These are phyloP conservation scores for Gnomoniopsis smithogilvyi DNA, from an alignment of 2,329 filamentous ascomycete species.

Conservation along the genomic window DNA sequence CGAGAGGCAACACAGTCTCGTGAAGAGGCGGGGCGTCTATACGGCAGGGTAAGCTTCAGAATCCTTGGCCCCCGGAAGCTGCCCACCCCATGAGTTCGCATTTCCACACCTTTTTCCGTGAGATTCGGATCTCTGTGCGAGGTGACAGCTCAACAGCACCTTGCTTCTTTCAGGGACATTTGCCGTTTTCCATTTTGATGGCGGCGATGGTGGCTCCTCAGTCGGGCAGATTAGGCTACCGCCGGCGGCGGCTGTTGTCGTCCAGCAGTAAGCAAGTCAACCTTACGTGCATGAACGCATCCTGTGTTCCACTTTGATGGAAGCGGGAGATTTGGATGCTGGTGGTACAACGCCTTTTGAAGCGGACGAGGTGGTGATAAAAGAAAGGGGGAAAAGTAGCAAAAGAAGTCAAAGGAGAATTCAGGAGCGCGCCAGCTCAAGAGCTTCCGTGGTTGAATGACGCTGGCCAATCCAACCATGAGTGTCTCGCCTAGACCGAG, in stretches of 20 bases:
- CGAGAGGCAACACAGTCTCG: slow-evolving; percentile 20
- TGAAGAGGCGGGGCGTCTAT: neutral
- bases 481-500: neutral
- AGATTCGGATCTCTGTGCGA: slow-evolving; percentile 48
- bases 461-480: no score
- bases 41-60: slow-evolving; percentile 22
- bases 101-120: slow-evolving; percentile 29
- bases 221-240: slow-evolving; percentile 14
- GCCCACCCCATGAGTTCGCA: slow-evolving; percentile 30
- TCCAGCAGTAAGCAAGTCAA: slow-evolving; percentile 20
- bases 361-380: neutral
- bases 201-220: slow-evolving; percentile 10
- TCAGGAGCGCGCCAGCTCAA: neutral
- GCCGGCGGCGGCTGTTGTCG: slow-evolving; percentile 14
- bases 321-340: slow-evolving; percentile 2
- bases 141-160: slow-evolving; percentile 42
- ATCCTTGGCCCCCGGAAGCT: slow-evolving; percentile 18
- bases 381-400: neutral
- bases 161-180: slow-evolving; percentile 15
- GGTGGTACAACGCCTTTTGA: slow-evolving; percentile 10
- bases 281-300: slow-evolving; percentile 21
- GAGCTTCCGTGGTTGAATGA: no score
- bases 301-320: slow-evolving; percentile 10
- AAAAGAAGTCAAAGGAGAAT: no score
- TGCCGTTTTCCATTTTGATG: slow-evolving; percentile 12